These are phyloP conservation scores for Leishmania arabica DNA, from an alignment of 208 protist genomes.

Conservation along the genomic window DNA sequence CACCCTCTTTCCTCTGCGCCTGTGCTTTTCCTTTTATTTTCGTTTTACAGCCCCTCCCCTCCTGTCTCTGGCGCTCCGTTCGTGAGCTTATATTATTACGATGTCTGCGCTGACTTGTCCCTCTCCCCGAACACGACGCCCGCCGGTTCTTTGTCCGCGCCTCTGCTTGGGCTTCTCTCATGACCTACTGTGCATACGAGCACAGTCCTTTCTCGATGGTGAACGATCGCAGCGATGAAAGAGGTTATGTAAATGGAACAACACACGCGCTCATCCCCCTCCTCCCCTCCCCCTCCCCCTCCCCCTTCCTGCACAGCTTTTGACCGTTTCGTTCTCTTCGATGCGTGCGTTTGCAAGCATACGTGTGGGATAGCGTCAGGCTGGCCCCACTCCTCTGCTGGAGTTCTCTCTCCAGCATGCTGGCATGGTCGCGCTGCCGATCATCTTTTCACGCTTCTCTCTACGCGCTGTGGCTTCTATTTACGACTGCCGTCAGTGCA, in stretches of 20 bases:
- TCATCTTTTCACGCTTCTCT: neutral
- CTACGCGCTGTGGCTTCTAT: neutral
- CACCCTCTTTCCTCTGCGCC: neutral
- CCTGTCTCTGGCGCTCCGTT: neutral
- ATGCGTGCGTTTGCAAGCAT: neutral
- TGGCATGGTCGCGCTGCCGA: neutral
- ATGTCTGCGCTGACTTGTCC: neutral
- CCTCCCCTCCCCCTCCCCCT: no score
- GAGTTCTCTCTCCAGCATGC: neutral
- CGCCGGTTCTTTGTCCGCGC: no score
- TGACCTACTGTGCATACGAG: neutral
- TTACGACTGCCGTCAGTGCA: neutral
- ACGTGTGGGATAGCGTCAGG: neutral
- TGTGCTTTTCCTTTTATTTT: neutral
- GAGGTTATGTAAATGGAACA: no score
- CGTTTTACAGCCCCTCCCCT: neutral
- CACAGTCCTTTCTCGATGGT: neutral
- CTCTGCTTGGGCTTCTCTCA: neutral
- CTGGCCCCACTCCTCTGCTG: neutral
- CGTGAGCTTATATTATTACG: neutral
- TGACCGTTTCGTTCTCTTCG: neutral
- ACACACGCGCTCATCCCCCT: no score
- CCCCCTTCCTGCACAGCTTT: no score
- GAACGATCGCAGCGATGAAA: no score
- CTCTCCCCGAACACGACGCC: neutral